Evolutionary conservation across 2,329 filamentous ascomycete genomes (phyloP).

Genomic region (Trichoderma oligosporum): DNA sequence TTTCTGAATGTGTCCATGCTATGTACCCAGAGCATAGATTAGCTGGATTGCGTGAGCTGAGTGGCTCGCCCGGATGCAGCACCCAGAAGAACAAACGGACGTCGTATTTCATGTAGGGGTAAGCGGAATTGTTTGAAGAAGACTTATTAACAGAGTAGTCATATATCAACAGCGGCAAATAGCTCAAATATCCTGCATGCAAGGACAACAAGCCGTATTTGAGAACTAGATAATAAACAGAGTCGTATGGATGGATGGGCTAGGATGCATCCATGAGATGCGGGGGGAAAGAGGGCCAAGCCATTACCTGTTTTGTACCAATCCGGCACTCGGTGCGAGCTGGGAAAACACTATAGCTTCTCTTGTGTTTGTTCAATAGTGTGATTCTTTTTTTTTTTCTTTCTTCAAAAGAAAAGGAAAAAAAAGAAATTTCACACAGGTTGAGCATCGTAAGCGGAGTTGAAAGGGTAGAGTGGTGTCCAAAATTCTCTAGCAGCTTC

Average conservation of each 20-base stretch:
- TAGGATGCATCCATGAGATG: constrained; percentile 4
- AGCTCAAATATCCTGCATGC: constrained; percentile 9
- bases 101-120: background rate
- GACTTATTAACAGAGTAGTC: background rate
- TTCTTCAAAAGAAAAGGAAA: too few species aligned
- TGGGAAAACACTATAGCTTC: too few species aligned
- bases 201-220: background rate
- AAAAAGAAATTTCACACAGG: too few species aligned
- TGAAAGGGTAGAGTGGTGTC: background rate
- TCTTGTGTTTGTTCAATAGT: too few species aligned
- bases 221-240: background rate
- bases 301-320: too few species aligned
- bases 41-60: background rate
- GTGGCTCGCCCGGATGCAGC: constrained; percentile 3
- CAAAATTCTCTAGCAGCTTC: background rate
- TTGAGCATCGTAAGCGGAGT: background rate
- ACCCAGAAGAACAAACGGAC: background rate
- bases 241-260: background rate
- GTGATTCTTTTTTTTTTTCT: too few species aligned
- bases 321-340: too few species aligned
- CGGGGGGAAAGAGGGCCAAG: background rate
- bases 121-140: background rate
- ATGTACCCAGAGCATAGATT: background rate
- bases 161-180: constrained; percentile 8
- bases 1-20: background rate